These are phyloP conservation scores for Withania somnifera DNA, from an alignment of 305 asterid species.

Conservation along the genomic window DNA sequence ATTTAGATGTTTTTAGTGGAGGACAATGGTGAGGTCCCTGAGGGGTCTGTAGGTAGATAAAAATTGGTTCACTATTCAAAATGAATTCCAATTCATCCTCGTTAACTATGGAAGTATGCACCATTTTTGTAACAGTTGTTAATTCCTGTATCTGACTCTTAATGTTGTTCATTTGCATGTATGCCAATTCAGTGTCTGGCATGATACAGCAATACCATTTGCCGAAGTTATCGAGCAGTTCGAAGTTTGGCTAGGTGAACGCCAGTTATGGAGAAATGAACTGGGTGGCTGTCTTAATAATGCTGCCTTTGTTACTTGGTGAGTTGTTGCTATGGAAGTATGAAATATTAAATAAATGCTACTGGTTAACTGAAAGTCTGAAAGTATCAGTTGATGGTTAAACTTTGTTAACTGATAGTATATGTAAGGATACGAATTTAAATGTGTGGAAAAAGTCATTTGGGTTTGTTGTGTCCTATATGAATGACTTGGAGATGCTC, in stretches of 20 bases:
- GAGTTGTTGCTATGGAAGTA: constrained; percentile 7
- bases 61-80: neutral
- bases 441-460: neutral
- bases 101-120: neutral
- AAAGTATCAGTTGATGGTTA: neutral
- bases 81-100: neutral
- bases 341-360: neutral
- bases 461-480: neutral
- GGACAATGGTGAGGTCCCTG: neutral
- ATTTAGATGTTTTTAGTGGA: neutral
- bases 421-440: neutral
- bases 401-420: neutral
- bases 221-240: constrained; percentile 68
- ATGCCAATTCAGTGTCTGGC: constrained; percentile 64
- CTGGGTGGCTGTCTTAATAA: constrained; percentile 37
- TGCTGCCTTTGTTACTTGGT: constrained; percentile 97
- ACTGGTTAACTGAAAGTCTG: neutral
- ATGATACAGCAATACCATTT: constrained; percentile 78
- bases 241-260: constrained; percentile 60
- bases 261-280: constrained; percentile 36
- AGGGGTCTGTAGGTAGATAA: neutral
- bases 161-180: neutral
- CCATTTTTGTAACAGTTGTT: neutral
- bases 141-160: neutral
- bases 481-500: neutral